Evolutionary conservation across 306 rosid genomes (phyloP).

Genomic region (Urtica urens): DNA sequence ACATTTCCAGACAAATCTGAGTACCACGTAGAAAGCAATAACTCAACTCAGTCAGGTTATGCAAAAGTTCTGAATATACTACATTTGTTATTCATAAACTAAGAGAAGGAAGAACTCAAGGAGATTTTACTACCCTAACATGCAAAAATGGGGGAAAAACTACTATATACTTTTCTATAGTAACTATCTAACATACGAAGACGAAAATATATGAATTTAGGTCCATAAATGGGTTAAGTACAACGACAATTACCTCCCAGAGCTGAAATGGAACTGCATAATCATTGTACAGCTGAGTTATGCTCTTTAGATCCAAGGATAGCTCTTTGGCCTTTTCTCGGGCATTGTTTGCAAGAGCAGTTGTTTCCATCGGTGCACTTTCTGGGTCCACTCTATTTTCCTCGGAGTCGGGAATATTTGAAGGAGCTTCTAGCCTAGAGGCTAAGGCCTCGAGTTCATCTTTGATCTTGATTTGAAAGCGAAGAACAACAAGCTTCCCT

Average conservation of each 20-base stretch:
- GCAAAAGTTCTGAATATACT: not conserved
- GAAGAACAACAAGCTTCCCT: constrained; percentile 98
- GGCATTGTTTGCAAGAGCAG: constrained; percentile 32
- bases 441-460: constrained; percentile 73
- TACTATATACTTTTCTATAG: no score
- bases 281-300: constrained; percentile 90
- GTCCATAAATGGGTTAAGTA: not conserved
- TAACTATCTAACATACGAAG: no score
- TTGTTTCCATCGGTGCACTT: constrained; percentile 26
- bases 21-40: constrained; percentile 20
- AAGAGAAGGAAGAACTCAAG: no score
- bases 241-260: constrained; percentile 68
- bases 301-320: constrained; percentile 66
- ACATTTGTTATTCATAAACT: no score
- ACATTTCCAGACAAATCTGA: constrained; percentile 88
- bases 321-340: constrained; percentile 67
- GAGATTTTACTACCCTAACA: not conserved
- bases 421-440: constrained; percentile 49
- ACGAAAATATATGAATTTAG: no score
- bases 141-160: no score
- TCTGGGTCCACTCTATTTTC: constrained; percentile 40
- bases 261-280: constrained; percentile 91
- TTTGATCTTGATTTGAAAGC: constrained; percentile 81
- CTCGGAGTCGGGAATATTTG: constrained; percentile 37
- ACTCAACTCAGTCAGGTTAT: no score